These are phyloP conservation scores for Aspergillus pseudoglaucus DNA, from an alignment of 2,329 filamentous ascomycete species.

Conservation along the genomic window DNA sequence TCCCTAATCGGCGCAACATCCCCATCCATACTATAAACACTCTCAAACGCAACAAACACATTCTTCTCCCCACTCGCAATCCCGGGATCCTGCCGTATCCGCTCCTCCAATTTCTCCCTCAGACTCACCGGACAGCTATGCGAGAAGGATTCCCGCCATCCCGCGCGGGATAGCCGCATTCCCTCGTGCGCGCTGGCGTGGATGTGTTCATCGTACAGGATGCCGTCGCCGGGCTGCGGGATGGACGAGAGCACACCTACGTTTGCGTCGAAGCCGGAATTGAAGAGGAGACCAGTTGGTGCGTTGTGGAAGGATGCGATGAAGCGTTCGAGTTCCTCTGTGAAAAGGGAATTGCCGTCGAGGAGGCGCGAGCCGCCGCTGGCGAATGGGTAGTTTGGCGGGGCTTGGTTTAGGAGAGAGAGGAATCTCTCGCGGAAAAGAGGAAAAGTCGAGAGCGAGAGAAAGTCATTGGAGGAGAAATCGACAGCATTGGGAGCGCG, in stretches of 20 bases:
- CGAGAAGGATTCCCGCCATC: constrained; percentile 36
- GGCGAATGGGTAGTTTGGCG: constrained; percentile 40
- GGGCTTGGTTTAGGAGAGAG: constrained; percentile 36
- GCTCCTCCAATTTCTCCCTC: constrained; percentile 26
- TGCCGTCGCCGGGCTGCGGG: constrained; percentile 53
- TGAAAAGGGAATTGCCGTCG: constrained; percentile 58
- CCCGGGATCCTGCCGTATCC: constrained; percentile 24
- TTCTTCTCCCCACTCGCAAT: constrained; percentile 39
- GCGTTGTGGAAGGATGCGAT: constrained; percentile 58
- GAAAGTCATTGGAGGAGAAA: constrained; percentile 62
- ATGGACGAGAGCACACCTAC: constrained; percentile 56
- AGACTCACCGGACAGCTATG: constrained; percentile 43
- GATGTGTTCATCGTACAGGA: constrained; percentile 69
- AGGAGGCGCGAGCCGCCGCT: constrained; percentile 57
- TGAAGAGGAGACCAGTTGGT: constrained; percentile 52
- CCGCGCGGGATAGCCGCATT: constrained; percentile 59
- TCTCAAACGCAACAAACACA: constrained; percentile 64
- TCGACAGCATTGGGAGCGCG: constrained; percentile 42
- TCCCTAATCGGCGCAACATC: constrained; percentile 60
- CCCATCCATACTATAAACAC: constrained; percentile 78
- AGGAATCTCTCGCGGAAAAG: constrained; percentile 46
- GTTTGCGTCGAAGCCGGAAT: constrained; percentile 63
- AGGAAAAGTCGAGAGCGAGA: constrained; percentile 49
- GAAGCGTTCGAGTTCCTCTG: constrained; percentile 51
- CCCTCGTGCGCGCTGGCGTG: constrained; percentile 76